phyloP scores from a whole-genome alignment of 2,329 filamentous ascomycete species.

The Sporothrix dimorphospora region DNA sequence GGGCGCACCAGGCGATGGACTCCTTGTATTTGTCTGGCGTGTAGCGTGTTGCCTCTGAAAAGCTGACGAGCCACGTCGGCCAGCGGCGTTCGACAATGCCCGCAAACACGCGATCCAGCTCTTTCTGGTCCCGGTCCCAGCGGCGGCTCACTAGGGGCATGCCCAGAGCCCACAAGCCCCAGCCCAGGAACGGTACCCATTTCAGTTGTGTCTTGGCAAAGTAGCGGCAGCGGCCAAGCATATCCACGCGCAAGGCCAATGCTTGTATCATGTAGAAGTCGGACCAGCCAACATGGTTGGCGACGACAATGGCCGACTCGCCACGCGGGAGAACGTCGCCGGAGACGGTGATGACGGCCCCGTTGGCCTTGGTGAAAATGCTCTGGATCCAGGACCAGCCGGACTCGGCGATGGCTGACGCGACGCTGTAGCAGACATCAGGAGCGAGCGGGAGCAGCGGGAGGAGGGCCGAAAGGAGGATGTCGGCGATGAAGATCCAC shows the following conservation, averaged over 20 bases:
- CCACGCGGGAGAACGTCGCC: constrained; percentile 54
- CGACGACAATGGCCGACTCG: constrained; percentile 64
- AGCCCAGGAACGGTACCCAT: constrained; percentile 63
- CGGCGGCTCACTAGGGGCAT: constrained; percentile 65
- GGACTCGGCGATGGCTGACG: constrained; percentile 57
- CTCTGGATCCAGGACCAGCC: constrained; percentile 62
- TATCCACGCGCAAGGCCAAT: constrained; percentile 55
- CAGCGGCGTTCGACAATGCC: constrained; percentile 56
- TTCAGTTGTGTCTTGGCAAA: constrained; percentile 64
- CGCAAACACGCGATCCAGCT: constrained; percentile 60
- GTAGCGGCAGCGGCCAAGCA: constrained; percentile 65
- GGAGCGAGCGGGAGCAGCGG: constrained; percentile 53
- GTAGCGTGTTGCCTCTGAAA: constrained; percentile 65
- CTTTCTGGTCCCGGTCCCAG: constrained; percentile 59
- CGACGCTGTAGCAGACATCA: constrained; percentile 55
- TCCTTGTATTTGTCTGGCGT: constrained; percentile 56
- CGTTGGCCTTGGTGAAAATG: constrained; percentile 59
- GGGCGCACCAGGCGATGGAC: constrained; percentile 56
- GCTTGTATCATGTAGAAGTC: constrained; percentile 69
- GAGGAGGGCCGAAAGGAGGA: constrained; percentile 54
- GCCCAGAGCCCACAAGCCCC: constrained; percentile 67
- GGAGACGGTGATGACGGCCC: constrained; percentile 56
- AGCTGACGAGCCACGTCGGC: constrained; percentile 67
- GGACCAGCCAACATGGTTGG: constrained; percentile 64
- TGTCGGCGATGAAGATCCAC: constrained; percentile 55